These are phyloP conservation scores for Fusarium veterinarium DNA, from an alignment of 2,329 filamentous ascomycete genomes.

Conservation along the genomic window DNA sequence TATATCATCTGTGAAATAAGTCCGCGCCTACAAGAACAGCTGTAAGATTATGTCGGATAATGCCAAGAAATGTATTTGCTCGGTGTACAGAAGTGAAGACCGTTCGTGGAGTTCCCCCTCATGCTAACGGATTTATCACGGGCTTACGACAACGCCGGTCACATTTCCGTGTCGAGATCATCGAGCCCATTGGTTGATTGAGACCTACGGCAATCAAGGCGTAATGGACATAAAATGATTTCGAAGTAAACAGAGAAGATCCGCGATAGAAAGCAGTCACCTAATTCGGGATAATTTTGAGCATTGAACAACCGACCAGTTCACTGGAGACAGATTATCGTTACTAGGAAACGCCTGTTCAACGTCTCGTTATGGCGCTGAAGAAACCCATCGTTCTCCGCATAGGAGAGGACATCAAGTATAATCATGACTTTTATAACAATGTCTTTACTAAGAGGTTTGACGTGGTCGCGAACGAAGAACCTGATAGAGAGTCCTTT, in stretches of 20 bases:
- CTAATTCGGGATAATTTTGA: neutral
- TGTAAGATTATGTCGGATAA: fast-evolving
- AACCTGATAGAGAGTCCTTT: slow-evolving; percentile 52
- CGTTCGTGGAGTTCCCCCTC: neutral
- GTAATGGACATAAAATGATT: neutral
- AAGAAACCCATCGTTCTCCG: slow-evolving; percentile 34
- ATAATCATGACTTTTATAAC: slow-evolving; percentile 57
- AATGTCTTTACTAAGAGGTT: slow-evolving; percentile 54
- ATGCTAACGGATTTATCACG: neutral
- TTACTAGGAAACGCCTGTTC: neutral
- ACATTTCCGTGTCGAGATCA: neutral
- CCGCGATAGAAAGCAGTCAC: neutral
- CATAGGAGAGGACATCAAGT: slow-evolving; percentile 60
- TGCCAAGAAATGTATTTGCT: neutral
- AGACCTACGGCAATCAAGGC: too few species aligned
- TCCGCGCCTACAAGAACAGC: too few species aligned
- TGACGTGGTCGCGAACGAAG: slow-evolving; percentile 53
- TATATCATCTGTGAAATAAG: neutral
- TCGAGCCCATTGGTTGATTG: neutral
- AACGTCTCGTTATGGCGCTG: slow-evolving; percentile 6
- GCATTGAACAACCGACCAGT: too few species aligned
- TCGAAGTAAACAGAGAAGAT: neutral
- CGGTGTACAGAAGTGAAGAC: neutral
- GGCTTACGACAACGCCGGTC: neutral
- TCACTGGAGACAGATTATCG: neutral